phyloP scores from a whole-genome alignment of 345 rosid genomes.

The Salix udensis region DNA sequence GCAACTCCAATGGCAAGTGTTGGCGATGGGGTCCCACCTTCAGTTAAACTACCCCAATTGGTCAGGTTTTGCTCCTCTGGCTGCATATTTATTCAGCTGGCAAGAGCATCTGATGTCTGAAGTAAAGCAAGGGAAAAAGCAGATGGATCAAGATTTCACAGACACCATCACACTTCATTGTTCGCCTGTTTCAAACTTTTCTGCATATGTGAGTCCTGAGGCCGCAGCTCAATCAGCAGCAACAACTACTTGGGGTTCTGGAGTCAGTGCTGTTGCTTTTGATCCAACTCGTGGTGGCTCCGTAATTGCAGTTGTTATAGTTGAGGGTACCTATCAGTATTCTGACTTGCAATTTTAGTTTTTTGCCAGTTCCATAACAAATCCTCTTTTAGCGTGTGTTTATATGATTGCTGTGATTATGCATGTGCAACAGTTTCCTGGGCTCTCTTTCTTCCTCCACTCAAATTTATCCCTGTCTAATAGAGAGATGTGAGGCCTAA shows the following conservation, averaged over 20 bases:
- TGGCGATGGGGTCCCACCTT: conserved; percentile 72
- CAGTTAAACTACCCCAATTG: conserved; percentile 86
- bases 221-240: conserved; percentile 97
- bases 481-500: neutral
- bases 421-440: neutral
- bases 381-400: neutral
- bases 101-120: conserved; percentile 87
- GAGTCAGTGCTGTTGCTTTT: conserved; percentile 98
- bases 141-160: conserved; percentile 57
- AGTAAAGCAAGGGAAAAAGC: conserved; percentile 67
- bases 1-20: conserved; percentile 59
- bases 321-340: conserved; percentile 59
- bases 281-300: conserved; percentile 99
- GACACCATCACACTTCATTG: conserved; percentile 76
- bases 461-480: neutral
- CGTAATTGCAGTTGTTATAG: conserved; percentile 94
- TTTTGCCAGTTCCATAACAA: neutral
- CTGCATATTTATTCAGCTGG: conserved; percentile 94
- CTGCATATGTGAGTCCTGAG: conserved; percentile 98
- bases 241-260: conserved; percentile 99
- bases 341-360: neutral
- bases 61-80: conserved; percentile 98
- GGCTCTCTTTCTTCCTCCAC: neutral
- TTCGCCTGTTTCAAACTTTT: conserved; percentile 96
- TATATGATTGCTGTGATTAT: neutral